phyloP scores from a whole-genome alignment of 805 yeast genomes.

The Teunomyces lycoperdinae region DNA sequence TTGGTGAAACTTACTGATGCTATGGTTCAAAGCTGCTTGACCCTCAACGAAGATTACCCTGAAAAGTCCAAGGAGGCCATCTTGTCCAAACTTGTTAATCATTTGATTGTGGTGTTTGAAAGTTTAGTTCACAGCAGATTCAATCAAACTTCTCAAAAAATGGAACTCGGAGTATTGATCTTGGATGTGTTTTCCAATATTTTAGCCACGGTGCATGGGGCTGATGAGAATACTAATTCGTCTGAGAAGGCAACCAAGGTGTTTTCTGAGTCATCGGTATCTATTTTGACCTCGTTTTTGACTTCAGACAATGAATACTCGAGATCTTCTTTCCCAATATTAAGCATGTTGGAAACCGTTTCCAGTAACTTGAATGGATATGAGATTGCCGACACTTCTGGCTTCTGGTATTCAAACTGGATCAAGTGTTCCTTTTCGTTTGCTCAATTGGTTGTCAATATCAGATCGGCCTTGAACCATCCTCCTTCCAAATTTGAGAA shows the following conservation, averaged over 20 bases:
- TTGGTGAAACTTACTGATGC: constrained; percentile 54
- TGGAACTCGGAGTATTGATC: constrained; percentile 56
- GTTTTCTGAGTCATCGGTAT: constrained; percentile 39
- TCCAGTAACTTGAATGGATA: constrained; percentile 33
- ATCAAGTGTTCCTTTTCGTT: constrained; percentile 52
- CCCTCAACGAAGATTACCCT: constrained; percentile 32
- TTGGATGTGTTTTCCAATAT: constrained; percentile 55
- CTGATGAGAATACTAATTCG: constrained; percentile 42
- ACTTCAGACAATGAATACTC: constrained; percentile 46
- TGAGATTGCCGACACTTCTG: constrained; percentile 42
- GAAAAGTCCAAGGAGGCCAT: constrained; percentile 47
- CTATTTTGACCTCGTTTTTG: constrained; percentile 56
- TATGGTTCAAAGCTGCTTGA: constrained; percentile 51
- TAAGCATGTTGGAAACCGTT: constrained; percentile 48
- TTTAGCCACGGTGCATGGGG: constrained; percentile 52
- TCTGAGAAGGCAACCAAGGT: constrained; percentile 40
- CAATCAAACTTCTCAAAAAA: constrained; percentile 51
- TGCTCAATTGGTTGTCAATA: constrained; percentile 52
- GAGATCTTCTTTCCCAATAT: constrained; percentile 54
- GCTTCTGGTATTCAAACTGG: constrained; percentile 50
- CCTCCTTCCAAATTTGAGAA: constrained; percentile 66
- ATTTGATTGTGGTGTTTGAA: constrained; percentile 69
- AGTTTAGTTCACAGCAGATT: constrained; percentile 72
- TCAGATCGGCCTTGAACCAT: constrained; percentile 49
- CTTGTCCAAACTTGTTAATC: constrained; percentile 50